These are phyloP conservation scores for Paecilomyces sp. DNA, from an alignment of 2,329 filamentous ascomycete genomes.

Conservation along the genomic window DNA sequence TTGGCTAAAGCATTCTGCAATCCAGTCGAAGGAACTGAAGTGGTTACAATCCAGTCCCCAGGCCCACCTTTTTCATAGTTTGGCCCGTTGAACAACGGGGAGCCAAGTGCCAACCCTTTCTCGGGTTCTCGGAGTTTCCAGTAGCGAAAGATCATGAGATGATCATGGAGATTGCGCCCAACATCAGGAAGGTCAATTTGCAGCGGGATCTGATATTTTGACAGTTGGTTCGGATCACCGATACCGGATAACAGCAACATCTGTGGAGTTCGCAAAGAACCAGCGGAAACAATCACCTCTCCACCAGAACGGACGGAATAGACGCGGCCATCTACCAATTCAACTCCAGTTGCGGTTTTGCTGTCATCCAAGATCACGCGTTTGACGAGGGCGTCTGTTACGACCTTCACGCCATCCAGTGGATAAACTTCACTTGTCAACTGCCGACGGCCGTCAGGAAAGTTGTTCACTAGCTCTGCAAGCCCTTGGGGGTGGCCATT, in stretches of 20 bases:
- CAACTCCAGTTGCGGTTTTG: neutral
- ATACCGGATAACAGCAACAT: slow-evolving; percentile 60
- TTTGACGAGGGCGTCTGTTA: neutral
- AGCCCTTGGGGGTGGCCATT: neutral
- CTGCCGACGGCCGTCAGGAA: neutral
- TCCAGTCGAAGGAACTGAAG: neutral
- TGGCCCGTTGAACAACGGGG: neutral
- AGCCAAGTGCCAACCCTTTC: neutral
- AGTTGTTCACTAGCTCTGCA: neutral
- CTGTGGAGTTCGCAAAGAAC: slow-evolving; percentile 41
- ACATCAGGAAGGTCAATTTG: slow-evolving; percentile 55
- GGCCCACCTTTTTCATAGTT: neutral
- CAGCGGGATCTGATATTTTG: slow-evolving; percentile 46
- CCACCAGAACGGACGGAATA: neutral
- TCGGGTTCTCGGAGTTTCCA: slow-evolving; percentile 1
- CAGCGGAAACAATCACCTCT: slow-evolving; percentile 3
- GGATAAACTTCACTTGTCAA: neutral
- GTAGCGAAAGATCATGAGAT: slow-evolving; percentile 17
- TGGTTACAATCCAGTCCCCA: slow-evolving; percentile 2
- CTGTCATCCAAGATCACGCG: slow-evolving; percentile 1
- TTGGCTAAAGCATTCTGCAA: neutral
- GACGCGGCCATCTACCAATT: neutral
- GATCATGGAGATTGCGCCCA: slow-evolving; percentile 58
- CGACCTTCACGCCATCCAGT: neutral
- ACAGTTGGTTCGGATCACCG: slow-evolving; percentile 48